phyloP scores from a whole-genome alignment of 495 filamentous ascomycete genomes.

The Lindgomyces ingoldianus region DNA sequence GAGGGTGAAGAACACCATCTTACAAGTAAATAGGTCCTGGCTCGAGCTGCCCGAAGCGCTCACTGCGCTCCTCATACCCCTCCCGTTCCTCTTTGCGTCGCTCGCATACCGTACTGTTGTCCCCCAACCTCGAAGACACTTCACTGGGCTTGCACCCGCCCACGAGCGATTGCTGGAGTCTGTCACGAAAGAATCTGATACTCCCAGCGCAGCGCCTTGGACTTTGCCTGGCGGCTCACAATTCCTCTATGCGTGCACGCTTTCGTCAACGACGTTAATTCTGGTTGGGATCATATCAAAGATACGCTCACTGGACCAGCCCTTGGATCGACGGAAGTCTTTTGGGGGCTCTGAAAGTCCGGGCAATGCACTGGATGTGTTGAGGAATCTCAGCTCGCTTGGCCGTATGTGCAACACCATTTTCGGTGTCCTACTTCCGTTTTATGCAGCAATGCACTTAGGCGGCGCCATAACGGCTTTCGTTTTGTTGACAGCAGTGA shows the following conservation, averaged over 20 bases:
- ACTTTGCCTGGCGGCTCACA: slow-evolving; percentile 8
- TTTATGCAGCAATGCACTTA: slow-evolving; percentile 58
- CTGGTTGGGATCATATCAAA: slow-evolving; percentile 47
- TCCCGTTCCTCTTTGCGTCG: slow-evolving; percentile 41
- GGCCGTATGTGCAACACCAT: slow-evolving; percentile 30
- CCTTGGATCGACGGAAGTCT: slow-evolving; percentile 44
- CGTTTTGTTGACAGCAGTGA: slow-evolving; percentile 51
- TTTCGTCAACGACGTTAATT: slow-evolving; percentile 49
- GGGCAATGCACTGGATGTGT: neutral
- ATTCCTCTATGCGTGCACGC: slow-evolving; percentile 41
- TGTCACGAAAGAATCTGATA: neutral
- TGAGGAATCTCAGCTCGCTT: slow-evolving; percentile 12
- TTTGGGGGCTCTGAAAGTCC: slow-evolving; percentile 19
- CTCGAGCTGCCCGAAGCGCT: slow-evolving; percentile 40
- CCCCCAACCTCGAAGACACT: slow-evolving; percentile 8
- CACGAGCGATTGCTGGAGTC: slow-evolving; percentile 12
- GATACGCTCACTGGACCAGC: slow-evolving; percentile 33
- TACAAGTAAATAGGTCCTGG: slow-evolving; percentile 29
- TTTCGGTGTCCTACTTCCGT: slow-evolving; percentile 53
- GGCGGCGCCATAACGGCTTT: slow-evolving; percentile 58
- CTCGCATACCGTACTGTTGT: slow-evolving; percentile 27
- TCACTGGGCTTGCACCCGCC: neutral
- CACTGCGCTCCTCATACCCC: slow-evolving; percentile 43
- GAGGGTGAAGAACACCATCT: slow-evolving; percentile 9
- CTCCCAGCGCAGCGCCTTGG: neutral